These are phyloP conservation scores for Recurvomyces mirabilis DNA, from an alignment of 495 filamentous ascomycete species.

Conservation along the genomic window DNA sequence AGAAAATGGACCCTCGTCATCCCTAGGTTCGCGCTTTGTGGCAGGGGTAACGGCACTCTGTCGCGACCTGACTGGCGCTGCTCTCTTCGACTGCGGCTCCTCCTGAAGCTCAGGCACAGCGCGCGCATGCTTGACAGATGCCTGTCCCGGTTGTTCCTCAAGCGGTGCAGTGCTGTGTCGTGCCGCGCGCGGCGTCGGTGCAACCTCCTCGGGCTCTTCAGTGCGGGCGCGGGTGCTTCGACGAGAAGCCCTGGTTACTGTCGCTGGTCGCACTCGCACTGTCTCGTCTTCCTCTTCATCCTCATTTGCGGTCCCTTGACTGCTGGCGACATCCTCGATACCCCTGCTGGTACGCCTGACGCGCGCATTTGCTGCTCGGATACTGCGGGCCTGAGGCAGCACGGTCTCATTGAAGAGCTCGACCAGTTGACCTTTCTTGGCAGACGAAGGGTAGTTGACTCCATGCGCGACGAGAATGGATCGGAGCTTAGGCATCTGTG, in stretches of 20 bases:
- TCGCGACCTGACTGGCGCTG: constrained; percentile 10
- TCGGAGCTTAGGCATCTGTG: constrained; percentile 71
- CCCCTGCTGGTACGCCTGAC: constrained; percentile 73
- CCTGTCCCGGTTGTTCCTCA: constrained; percentile 28
- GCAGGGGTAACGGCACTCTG: constrained; percentile 34
- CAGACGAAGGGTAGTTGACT: constrained; percentile 67
- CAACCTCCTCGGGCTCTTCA: constrained; percentile 15
- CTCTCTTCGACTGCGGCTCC: constrained; percentile 13
- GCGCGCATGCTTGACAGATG: constrained; percentile 45
- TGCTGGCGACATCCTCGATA: constrained; percentile 65
- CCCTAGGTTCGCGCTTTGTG: constrained; percentile 31
- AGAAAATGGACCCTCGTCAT: constrained; percentile 55
- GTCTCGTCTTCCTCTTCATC: constrained; percentile 33
- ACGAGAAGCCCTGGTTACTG: constrained; percentile 28
- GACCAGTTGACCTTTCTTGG: constrained; percentile 81
- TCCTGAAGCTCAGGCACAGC: constrained; percentile 34
- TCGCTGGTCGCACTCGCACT: constrained; percentile 39
- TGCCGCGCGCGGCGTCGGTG: constrained; percentile 19
- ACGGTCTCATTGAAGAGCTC: constrained; percentile 72
- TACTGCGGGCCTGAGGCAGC: constrained; percentile 60
- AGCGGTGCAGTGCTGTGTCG: constrained; percentile 41
- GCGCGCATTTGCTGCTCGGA: constrained; percentile 59
- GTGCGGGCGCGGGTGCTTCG: constrained; percentile 17
- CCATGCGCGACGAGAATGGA: constrained; percentile 82
- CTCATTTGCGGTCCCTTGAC: constrained; percentile 40